Base-by-base conservation (phyloP, 2,329 filamentous ascomycete species). In the Graphilbum fragrans region DNA sequence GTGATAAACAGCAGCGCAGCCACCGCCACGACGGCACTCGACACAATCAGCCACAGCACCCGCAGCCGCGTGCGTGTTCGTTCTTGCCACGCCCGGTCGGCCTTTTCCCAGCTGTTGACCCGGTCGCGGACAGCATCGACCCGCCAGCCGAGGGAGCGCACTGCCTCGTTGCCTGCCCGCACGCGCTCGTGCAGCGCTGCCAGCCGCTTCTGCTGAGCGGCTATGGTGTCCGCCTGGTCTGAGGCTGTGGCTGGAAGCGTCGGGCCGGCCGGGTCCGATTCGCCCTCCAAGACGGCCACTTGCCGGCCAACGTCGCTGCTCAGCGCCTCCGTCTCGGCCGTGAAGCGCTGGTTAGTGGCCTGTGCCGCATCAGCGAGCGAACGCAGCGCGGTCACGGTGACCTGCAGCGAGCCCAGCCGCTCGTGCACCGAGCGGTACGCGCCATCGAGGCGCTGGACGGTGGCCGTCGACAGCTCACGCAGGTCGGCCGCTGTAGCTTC, bases 371-470 rank as follows among this genome's bases (percentile, higher is more conserved):
- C 63, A 1, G 80, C 76, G n/a, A 90, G 67, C 49, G 82, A 76
- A 52, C 77, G 78, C 22, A 90, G 63, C 3, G 70, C 71, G 6
- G 65, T 57, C 32, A 87, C 72, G 1, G 77, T 85, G 49, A 66
- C 70, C 41, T 80, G 78, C 31, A 88, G 63, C 1, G 68, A 58
- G 38, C 70, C 70, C 38, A 82, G 68, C 53, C 81, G 84, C 54
- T 85, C 78, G 23, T 86, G 65, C 10, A 87, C 72, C 0, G 75
- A 73, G 48, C 83, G 82, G 60, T 87, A 88, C 3, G 80, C 80
- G 44, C 82, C 74, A 55, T 88, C 82, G 34, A 90, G 72, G 27
- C 72, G 72, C 45, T 71, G 68, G 16, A 78, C 83, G 20, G 78
- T 75, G 19, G 67, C 60, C 42, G 75, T 68, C 19, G 81, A 81